Base-by-base conservation (phyloP, 148 eudicot genomes). In the Chenopodium suecicum region DNA sequence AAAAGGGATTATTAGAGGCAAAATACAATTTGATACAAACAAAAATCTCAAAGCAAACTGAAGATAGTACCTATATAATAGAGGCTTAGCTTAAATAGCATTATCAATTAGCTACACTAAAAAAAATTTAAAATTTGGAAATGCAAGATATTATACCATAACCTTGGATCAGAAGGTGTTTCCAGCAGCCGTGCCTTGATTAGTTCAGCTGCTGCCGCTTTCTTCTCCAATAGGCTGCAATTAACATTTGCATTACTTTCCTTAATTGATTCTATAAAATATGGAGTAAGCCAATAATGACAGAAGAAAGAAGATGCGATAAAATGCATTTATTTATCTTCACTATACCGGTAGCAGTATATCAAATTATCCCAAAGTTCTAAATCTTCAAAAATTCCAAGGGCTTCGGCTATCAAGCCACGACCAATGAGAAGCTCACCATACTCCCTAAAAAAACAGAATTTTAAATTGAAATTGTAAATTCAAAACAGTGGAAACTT, bases 281-380 rank as follows among this genome's bases (percentile, higher is more conserved):
- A 31, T 25, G 44, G 44, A 41, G 7, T 5, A 41, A 75, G 13
- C 16, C n/a, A 64, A 4, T 50, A 73, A 77, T 56, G 32, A 23
- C 27, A 37, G 13, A 46, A 34, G 23, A 50, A 77, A 12, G n/a
- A 75, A 74, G 22, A 34, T 16, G 62, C 25, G 27, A 29, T 12
- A 67, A 52, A 68, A 73, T 50, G 17, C 25, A 34, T 13, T 76
- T 32, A 34, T 13, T 76, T 32, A 78, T 75, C 32, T 82, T 37
- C 27, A 60, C 63, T 78, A 78, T 93, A 93, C 94, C 95, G 85
- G 76, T 94, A 96, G 87, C 99, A 96, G 74, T 83, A 87, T 82
- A 96, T 96, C 58, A 94, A 80, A 86, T 87, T 94, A 88, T 96
- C 99, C 99, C 99, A 96, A 85, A 96, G 86, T 86, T 96, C 98